Conservation (phyloP, 2,329 filamentous ascomycete genomes). For the Cercospora sp. region DNA sequence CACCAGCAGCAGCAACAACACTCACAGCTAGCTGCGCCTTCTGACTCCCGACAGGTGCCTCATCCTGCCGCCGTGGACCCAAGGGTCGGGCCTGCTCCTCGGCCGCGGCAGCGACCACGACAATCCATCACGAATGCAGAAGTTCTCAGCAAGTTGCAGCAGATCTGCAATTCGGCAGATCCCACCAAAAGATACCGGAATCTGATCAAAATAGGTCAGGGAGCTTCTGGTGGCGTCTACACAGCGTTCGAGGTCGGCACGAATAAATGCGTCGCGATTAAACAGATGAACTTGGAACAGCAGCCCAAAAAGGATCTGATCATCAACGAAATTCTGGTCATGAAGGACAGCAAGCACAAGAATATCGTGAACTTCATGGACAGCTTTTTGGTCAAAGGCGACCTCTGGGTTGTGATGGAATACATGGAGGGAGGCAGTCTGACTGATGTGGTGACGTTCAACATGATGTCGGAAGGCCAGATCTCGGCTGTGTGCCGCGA, state of each 20-base stretch:
- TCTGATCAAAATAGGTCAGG: slow-evolving; percentile 94
- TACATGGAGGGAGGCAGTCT: slow-evolving; percentile 98
- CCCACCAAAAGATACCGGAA: slow-evolving; percentile 83
- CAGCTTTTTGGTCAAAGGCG: slow-evolving; percentile 84
- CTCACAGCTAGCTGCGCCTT: slow-evolving; percentile 45
- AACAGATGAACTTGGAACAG: slow-evolving; percentile 99
- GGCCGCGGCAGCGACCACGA: slow-evolving; percentile 74
- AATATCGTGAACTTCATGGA: slow-evolving; percentile 99
- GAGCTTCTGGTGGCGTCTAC: slow-evolving; percentile 92
- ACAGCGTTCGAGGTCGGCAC: slow-evolving; percentile 82
- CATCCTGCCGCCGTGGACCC: slow-evolving; percentile 48
- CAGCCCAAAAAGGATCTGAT: slow-evolving; percentile 99
- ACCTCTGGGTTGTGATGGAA: slow-evolving; percentile 99
- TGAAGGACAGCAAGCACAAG: slow-evolving; percentile 97
- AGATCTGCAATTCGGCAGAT: slow-evolving; percentile 88
- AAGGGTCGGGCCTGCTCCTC: slow-evolving; percentile 57
- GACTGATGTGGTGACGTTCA: slow-evolving; percentile 97
- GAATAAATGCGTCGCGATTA: slow-evolving; percentile 92
- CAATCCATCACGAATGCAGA: slow-evolving; percentile 72
- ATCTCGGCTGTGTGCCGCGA: slow-evolving; percentile 95
- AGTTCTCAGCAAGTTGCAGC: slow-evolving; percentile 77
- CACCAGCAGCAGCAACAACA: slow-evolving; percentile 50
- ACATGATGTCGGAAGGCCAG: slow-evolving; percentile 97
- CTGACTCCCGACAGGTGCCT: slow-evolving; percentile 27
- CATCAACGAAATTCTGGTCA: slow-evolving; percentile 98